Evolutionary conservation across 768 basidiomycete species (phyloP), one percentile per base, ranked within the genome.

Genomic region (Leccinum subgranulosum): DNA sequence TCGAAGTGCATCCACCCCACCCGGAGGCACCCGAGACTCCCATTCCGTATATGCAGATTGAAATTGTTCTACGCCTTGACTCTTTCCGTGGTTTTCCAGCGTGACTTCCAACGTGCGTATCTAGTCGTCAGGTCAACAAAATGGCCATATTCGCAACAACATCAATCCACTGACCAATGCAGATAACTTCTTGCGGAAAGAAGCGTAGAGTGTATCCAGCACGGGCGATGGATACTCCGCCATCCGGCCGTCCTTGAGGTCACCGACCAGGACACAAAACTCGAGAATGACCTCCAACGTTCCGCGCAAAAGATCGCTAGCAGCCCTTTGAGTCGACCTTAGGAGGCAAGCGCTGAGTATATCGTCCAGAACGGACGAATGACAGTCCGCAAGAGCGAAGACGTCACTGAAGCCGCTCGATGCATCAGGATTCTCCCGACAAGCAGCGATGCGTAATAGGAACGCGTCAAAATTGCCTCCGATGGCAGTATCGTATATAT

Each of bases 401-500:
- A 92, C 84, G 59, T 92, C 90, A n/a, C 79, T 74, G 62, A 88
- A 88, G 23, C 59, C 67, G 23, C 46, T 41, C 33, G 56, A 58
- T 8, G 57, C 46, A 25, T 67, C 63, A 6, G 61, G 60, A 15
- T 53, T 51, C 54, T 65, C 59, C 49, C 67, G 54, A 68, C 64
- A 34, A 68, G 68, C 33, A 79, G 66, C 7, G 27, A 72, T 67
- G 48, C 73, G 75, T 10, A 70, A 70, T 36, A 90, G 69, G 74
- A 95, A 92, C 1, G 81, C 77, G 58, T 86, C 84, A 61, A 92
- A 89, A 65, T 90, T 87, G 28, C 83, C 84, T 12, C 85, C 81
- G 56, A 96, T 92, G 3, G 85, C 93, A n/a, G 82, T 83, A 69
- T 93, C 90, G 54, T 87, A 86, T 21, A 92, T 77, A 62, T 95